Evolutionary conservation across 2,329 filamentous ascomycete species (phyloP), one percentile per base, ranked within the genome.

Genomic region (Xylogone sp.): DNA sequence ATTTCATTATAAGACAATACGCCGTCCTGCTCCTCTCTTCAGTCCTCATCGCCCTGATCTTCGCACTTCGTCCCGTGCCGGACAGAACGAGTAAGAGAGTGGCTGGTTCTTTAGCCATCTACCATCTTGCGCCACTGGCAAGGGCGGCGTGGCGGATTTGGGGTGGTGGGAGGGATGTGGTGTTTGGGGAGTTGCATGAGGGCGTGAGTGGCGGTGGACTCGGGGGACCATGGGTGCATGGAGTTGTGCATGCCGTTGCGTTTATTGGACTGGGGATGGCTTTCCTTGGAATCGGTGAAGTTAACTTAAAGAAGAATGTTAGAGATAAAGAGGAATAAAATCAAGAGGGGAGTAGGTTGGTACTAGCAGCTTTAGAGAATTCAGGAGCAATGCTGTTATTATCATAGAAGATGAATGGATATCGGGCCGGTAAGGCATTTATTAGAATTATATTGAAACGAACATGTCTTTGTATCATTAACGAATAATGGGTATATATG

Each of bases 11-110:
- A 46, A 58, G 62, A 27, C 69, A 72, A 59, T 72, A 71, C 52
- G 68, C 69, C n/a, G 53, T 69, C 6, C 59, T 71, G 0, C 59
- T 72, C 4, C 46, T 70, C 16, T 50, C 56, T 13, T 66, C 68
- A 10, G 64, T 59, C 51, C 53, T 70, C 34, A 62, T 72, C 22
- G 65, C 69, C 4, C 22, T 63, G 3, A 57, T 65, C 9, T 70
- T 70, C 48, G 57, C 62, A 42, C 27, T 56, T 6, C 55, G 64
- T 1, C 54, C 58, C 1, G 21, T 61, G n/a, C 18, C 31, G n/a
- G 66, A 69, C 51, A 51, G 56, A 3, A 62, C 59, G 2, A 63
- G 62, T 42, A 58, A 55, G 46, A 58, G 58, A 44, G 62, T 69
- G 10, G 66, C 68, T 2, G 66, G 56, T 18, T 64, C 68, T 2